phyloP scores from a whole-genome alignment of 192 early-diverging fungal genomes.

The Coemansia sp. region DNA sequence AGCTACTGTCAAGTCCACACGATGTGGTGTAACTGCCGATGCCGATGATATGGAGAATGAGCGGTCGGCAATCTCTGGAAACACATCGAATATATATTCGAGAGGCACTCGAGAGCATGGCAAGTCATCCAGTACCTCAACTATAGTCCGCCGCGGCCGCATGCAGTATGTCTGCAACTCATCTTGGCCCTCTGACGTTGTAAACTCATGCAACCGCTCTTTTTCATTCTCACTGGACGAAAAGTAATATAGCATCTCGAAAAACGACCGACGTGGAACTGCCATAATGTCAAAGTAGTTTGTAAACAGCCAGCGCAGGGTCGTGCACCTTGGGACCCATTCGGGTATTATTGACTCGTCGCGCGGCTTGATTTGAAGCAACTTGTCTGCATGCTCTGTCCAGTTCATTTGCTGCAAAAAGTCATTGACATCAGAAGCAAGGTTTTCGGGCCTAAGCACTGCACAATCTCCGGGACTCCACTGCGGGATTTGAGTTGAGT shows the following conservation, averaged over 20 bases:
- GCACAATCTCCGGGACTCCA: slow-evolving; percentile 77
- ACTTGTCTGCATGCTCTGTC: slow-evolving; percentile 52
- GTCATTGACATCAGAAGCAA: slow-evolving; percentile 60
- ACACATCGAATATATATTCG: slow-evolving; percentile 79
- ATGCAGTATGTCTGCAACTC: slow-evolving; percentile 88
- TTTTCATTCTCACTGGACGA: slow-evolving; percentile 62
- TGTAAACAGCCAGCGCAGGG: slow-evolving; percentile 73
- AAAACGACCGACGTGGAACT: slow-evolving; percentile 86
- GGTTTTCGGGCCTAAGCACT: slow-evolving; percentile 72
- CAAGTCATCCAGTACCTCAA: slow-evolving; percentile 86
- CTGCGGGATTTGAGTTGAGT: not conserved
- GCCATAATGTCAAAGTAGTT: slow-evolving; percentile 81
- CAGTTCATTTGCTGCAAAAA: slow-evolving; percentile 63
- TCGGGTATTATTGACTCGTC: not conserved
- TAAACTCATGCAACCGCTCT: slow-evolving; percentile 81
- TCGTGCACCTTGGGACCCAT: slow-evolving; percentile 34
- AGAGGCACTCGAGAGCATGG: slow-evolving; percentile 67
- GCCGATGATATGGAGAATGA: slow-evolving; percentile 85
- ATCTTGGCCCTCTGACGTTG: slow-evolving; percentile 73
- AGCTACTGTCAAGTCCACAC: slow-evolving; percentile 75
- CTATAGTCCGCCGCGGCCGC: slow-evolving; percentile 71
- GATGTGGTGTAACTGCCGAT: slow-evolving; percentile 14
- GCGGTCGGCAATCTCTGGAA: slow-evolving; percentile 75
- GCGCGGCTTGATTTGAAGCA: slow-evolving; percentile 4
- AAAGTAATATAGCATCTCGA: slow-evolving; percentile 83